Percentiles rank a stretch among this genome's conserved stretches.
Evolutionary conservation across 805 yeast species (phyloP).

Genomic region (Candida krabiensis): DNA sequence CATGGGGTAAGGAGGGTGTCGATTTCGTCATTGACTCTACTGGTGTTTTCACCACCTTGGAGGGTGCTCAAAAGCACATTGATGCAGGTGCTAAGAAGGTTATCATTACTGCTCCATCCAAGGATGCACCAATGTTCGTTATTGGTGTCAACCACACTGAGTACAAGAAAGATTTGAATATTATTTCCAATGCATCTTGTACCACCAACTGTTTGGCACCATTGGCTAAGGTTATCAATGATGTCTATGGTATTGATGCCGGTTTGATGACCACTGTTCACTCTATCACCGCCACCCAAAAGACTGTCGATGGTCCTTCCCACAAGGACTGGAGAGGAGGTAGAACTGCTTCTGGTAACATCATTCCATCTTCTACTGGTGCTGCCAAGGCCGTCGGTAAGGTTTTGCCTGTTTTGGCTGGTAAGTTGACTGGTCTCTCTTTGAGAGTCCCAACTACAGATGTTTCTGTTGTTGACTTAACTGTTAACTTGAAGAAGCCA

Average conservation of each 20-base stretch:
- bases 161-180: slow-evolving; percentile 72
- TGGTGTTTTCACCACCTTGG: slow-evolving; percentile 86
- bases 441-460: slow-evolving; percentile 93
- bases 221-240: slow-evolving; percentile 86
- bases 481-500: slow-evolving; percentile 74
- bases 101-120: slow-evolving; percentile 90
- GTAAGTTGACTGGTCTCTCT: slow-evolving; percentile 92
- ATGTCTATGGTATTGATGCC: slow-evolving; percentile 81
- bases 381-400: slow-evolving; percentile 98
- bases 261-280: slow-evolving; percentile 96
- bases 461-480: slow-evolving; percentile 91
- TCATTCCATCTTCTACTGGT: slow-evolving; percentile 94
- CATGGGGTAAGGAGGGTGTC: slow-evolving; percentile 84
- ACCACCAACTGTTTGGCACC: slow-evolving; percentile 97
- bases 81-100: slow-evolving; percentile 95
- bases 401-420: slow-evolving; percentile 87
- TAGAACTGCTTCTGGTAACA: slow-evolving; percentile 94
- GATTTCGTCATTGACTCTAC: slow-evolving; percentile 91
- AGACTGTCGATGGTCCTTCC: slow-evolving; percentile 96
- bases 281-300: slow-evolving; percentile 95
- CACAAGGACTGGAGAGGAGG: slow-evolving; percentile 99
- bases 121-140: slow-evolving; percentile 94
- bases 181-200: slow-evolving; percentile 92
- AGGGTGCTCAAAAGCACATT: slow-evolving; percentile 80
- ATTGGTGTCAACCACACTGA: slow-evolving; percentile 84